These are phyloP conservation scores for Psilocybe mexicana DNA, from an alignment of 1,284 basidiomycete species.

Conservation along the genomic window DNA sequence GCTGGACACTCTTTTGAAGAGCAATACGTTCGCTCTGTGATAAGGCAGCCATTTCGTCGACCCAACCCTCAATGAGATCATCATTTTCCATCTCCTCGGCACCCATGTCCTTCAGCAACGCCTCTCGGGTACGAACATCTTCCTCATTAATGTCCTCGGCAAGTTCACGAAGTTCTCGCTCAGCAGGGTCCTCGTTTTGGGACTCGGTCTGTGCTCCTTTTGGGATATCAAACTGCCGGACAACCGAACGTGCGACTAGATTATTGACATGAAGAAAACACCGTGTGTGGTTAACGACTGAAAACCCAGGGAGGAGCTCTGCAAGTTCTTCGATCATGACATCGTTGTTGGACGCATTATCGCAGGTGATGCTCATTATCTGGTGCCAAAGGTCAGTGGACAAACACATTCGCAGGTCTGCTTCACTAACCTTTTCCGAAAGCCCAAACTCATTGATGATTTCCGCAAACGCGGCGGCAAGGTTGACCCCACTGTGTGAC, in stretches of 20 bases:
- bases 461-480: slow-evolving; percentile 22
- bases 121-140: not conserved
- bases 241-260: slow-evolving; percentile 30
- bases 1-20: not conserved
- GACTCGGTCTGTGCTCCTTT: too few relatives aligned
- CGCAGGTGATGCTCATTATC: slow-evolving; percentile 23
- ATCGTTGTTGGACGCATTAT: slow-evolving; percentile 28
- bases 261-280: slow-evolving; percentile 38
- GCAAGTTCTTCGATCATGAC: slow-evolving; percentile 19
- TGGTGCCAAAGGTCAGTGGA: slow-evolving; percentile 8
- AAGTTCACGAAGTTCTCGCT: not conserved
- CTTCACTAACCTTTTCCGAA: slow-evolving; percentile 20
- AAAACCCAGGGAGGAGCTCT: slow-evolving; percentile 22
- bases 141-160: not conserved
- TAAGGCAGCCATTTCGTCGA: slow-evolving; percentile 16
- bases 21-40: slow-evolving; percentile 9
- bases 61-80: slow-evolving; percentile 17
- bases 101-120: not conserved
- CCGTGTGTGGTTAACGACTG: slow-evolving; percentile 22
- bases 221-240: slow-evolving; percentile 28
- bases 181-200: not conserved
- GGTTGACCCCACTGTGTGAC: slow-evolving; percentile 20
- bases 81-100: slow-evolving; percentile 6
- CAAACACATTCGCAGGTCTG: not conserved
- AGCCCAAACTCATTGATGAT: slow-evolving; percentile 28